phyloP scores from a whole-genome alignment of 352 stramenopile species.

The Thraustochytrium aureum region DNA sequence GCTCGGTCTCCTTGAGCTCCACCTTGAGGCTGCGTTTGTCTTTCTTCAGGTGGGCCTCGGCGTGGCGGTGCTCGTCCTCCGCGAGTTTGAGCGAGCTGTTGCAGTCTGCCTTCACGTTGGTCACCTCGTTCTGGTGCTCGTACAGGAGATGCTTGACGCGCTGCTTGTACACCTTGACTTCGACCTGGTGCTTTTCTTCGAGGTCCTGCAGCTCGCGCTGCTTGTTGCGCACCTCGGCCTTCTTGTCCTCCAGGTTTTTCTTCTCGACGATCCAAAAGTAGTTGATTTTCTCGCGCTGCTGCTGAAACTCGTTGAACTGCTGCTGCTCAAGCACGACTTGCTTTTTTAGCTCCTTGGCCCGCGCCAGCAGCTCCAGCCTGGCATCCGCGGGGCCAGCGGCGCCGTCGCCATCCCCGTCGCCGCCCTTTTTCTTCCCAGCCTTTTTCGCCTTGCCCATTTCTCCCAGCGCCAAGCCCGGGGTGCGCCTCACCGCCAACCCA shows the following conservation, averaged over 20 bases:
- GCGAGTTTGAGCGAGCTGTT: conserved; percentile 81
- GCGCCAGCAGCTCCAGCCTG: background rate
- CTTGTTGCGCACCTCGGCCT: conserved; percentile 87
- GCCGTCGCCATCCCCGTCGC: conserved; percentile 1
- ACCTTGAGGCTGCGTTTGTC: conserved; percentile 81
- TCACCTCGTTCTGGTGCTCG: conserved; percentile 91
- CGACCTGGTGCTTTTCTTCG: conserved; percentile 91
- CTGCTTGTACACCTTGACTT: conserved; percentile 96
- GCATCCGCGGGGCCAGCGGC: background rate
- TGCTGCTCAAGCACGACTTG: conserved; percentile 73
- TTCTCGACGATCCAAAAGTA: conserved; percentile 98
- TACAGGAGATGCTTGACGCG: conserved; percentile 93
- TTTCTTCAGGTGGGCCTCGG: conserved; percentile 78
- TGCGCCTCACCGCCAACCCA: too few species aligned
- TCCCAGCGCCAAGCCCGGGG: too few species aligned
- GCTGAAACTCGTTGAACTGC: conserved; percentile 92
- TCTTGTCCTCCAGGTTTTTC: conserved; percentile 91
- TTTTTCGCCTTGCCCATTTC: conserved; percentile 53
- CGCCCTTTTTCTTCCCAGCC: conserved; percentile 43
- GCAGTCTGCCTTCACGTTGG: conserved; percentile 77
- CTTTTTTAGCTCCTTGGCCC: conserved; percentile 52
- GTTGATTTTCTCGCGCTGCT: conserved; percentile 93
- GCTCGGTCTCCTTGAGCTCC: conserved; percentile 84
- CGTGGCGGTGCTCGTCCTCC: conserved; percentile 81
- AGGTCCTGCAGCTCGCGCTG: conserved; percentile 90